Conservation (phyloP, 1,284 basidiomycete genomes). For the Exobasidium cylindrosporum region DNA sequence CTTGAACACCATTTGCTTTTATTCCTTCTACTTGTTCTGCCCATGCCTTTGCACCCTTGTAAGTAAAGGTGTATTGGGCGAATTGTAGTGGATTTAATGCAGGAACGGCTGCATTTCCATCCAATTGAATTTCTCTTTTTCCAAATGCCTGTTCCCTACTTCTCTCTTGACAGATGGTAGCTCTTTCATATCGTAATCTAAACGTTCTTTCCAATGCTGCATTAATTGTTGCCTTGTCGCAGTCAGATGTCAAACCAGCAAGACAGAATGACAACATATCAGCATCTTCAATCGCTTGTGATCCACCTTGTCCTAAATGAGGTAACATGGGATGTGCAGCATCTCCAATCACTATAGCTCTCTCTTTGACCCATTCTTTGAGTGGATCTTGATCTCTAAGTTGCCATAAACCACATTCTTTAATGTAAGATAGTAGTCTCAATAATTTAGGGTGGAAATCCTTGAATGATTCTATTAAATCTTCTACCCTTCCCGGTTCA, state of each 20-base stretch:
- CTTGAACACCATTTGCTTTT: no score
- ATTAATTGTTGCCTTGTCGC: neutral
- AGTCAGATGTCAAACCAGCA: neutral
- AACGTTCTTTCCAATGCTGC: constrained; percentile 1
- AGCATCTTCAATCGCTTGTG: constrained; percentile 26
- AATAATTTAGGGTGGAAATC: constrained; percentile 36
- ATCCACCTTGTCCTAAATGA: constrained; percentile 23
- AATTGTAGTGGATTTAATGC: neutral
- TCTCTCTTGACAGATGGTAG: constrained; percentile 3
- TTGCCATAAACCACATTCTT: constrained; percentile 48
- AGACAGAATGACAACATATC: constrained; percentile 23
- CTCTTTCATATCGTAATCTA: neutral
- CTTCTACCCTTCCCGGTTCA: constrained; percentile 27
- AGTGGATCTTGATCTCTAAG: constrained; percentile 50
- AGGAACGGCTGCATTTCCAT: neutral
- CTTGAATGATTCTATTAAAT: constrained; percentile 39
- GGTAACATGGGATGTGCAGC: constrained; percentile 47
- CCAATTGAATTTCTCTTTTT: neutral
- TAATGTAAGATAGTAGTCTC: constrained; percentile 62
- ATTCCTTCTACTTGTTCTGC: neutral
- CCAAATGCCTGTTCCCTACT: constrained; percentile 5
- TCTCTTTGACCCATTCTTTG: constrained; percentile 36
- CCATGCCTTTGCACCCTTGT: neutral
- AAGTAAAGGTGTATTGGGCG: neutral
- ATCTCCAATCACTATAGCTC: constrained; percentile 51